A percentile compares a stretch with the other conserved stretches of the same genome.
These are phyloP conservation scores for Beta macrorhiza DNA, from an alignment of 179 eudicot species.

Conservation along the genomic window DNA sequence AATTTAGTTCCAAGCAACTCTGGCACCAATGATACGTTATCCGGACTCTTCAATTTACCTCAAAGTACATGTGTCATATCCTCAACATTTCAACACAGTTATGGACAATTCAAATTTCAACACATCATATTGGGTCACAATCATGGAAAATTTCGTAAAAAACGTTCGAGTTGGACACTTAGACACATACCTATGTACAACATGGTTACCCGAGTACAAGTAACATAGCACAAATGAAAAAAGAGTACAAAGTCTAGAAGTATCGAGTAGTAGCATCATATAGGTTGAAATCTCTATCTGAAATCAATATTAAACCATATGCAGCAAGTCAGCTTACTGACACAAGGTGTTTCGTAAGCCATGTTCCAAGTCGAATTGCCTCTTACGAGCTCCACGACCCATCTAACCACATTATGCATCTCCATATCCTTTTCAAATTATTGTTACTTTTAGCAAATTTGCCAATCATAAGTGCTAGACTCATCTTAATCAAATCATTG, in stretches of 20 bases:
- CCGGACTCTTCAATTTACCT: no score
- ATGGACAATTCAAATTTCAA: no score
- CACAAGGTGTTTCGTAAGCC: not conserved
- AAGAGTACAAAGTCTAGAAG: not conserved
- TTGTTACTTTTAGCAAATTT: no score
- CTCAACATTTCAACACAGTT: no score
- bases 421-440: not conserved
- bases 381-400: not conserved
- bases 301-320: constrained; percentile 1
- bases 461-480: no score
- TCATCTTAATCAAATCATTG: no score
- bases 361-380: not conserved
- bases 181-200: no score
- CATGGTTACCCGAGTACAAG: no score
- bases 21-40: not conserved
- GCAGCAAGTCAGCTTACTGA: not conserved
- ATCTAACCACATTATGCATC: not conserved
- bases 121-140: no score
- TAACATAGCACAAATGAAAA: not conserved
- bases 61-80: no score
- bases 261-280: not conserved
- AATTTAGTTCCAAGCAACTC: not conserved
- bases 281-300: not conserved
- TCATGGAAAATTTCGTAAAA: no score
- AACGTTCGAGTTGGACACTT: no score